These are phyloP conservation scores for Mikania micrantha DNA, from an alignment of 129 eudicot genomes.

Conservation along the genomic window DNA sequence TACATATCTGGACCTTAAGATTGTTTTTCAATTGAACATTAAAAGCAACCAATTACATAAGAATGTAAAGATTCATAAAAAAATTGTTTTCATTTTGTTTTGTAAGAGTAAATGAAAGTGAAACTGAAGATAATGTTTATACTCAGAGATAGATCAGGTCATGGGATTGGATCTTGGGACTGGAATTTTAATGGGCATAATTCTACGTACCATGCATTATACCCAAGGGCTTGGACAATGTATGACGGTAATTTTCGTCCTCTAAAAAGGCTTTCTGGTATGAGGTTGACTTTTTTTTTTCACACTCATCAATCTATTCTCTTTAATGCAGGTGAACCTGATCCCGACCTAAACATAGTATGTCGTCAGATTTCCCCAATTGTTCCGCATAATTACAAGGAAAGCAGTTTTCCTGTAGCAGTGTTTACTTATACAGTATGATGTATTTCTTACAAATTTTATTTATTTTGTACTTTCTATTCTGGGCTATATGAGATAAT, in stretches of 20 bases:
- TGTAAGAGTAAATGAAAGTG: slow-evolving; percentile 1
- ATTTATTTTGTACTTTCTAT: background rate
- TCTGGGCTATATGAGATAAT: slow-evolving; percentile 2
- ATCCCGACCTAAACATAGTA: slow-evolving; percentile 72
- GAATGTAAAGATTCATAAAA: background rate
- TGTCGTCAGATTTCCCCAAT: slow-evolving; percentile 92
- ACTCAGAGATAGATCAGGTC: slow-evolving; percentile 57
- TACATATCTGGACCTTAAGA: background rate
- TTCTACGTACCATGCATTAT: slow-evolving; percentile 81
- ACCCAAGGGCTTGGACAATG: slow-evolving; percentile 95
- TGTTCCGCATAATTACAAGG: slow-evolving; percentile 87
- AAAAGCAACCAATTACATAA: background rate
- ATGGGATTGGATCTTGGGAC: slow-evolving; percentile 97
- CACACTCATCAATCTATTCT: slow-evolving; percentile 1
- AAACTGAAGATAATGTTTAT: slow-evolving; percentile 18
- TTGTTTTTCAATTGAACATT: background rate
- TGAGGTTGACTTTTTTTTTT: background rate
- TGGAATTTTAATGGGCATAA: slow-evolving; percentile 74
- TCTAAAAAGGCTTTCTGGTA: background rate
- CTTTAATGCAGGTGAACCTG: slow-evolving; percentile 75
- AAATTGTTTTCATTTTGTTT: background rate
- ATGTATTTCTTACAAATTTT: slow-evolving; percentile 3
- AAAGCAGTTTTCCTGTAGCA: slow-evolving; percentile 89
- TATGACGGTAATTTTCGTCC: slow-evolving; percentile 63
- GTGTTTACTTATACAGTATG: slow-evolving; percentile 87